Evolutionary conservation across 139 green algal genomes (phyloP).

Genomic region (Tetradesmus lagerheimii): DNA sequence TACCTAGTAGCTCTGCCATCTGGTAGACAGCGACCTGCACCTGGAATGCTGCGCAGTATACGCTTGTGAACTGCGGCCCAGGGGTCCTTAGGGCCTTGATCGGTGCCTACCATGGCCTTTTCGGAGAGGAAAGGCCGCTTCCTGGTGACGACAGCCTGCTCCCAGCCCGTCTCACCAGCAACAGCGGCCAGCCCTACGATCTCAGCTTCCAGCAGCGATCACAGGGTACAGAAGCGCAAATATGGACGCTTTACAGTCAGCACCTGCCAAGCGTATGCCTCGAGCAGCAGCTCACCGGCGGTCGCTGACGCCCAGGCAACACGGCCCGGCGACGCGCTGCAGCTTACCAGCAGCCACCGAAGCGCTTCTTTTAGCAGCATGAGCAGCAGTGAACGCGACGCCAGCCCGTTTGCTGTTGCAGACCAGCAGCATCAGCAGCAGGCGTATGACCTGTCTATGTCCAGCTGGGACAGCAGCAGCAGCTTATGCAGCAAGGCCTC

Average conservation of each 20-base stretch:
- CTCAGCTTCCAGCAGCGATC: not conserved
- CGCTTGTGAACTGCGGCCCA: not conserved
- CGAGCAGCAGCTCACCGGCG: not conserved
- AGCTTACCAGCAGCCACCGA: not conserved
- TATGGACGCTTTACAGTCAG: slow-evolving; percentile 1
- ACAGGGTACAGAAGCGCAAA: not conserved
- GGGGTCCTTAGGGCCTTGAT: not conserved
- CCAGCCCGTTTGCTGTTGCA: not conserved
- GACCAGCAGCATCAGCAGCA: not conserved
- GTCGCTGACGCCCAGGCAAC: not conserved
- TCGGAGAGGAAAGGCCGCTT: slow-evolving; percentile 17
- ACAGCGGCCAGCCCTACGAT: not conserved
- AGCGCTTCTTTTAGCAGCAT: not conserved
- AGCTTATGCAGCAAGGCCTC: not conserved
- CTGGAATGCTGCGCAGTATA: not conserved
- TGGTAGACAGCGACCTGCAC: not conserved
- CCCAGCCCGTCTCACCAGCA: not conserved
- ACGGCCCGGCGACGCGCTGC: not conserved
- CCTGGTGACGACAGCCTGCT: not conserved
- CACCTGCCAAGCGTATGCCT: not conserved
- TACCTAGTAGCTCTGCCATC: slow-evolving; percentile 14
- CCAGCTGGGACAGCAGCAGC: slow-evolving; percentile 18
- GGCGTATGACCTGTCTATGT: not conserved
- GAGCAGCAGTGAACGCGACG: not conserved
- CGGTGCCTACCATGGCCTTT: not conserved